Percentiles rank a stretch among this genome's conserved stretches.
Evolutionary conservation across 257 asterid species (phyloP).

Genomic region (Cruciata laevipes): DNA sequence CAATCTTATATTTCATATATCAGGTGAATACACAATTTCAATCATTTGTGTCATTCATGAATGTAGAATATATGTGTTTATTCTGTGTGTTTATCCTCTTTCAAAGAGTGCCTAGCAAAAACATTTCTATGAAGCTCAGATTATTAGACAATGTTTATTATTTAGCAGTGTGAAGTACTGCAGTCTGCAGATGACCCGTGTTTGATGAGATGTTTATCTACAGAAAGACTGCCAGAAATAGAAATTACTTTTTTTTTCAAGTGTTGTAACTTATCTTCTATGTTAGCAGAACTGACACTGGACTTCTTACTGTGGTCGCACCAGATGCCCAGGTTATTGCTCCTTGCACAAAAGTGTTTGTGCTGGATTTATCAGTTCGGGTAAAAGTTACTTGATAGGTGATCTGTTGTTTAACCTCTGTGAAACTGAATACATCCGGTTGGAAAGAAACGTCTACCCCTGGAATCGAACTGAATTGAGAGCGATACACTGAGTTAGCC

Average conservation of each 20-base stretch:
- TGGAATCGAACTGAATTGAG: not conserved
- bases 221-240: not conserved
- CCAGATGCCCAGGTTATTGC: constrained; percentile 1
- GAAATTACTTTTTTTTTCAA: not conserved
- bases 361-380: not conserved
- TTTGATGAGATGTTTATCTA: not conserved
- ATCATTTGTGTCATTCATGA: not conserved
- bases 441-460: not conserved
- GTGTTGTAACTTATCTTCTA: not conserved
- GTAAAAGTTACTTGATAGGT: not conserved
- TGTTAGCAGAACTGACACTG: constrained; percentile 6
- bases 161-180: not conserved
- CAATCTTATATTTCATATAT: not conserved
- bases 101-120: not conserved
- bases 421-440: not conserved
- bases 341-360: constrained; percentile 1
- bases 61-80: not conserved
- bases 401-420: not conserved
- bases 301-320: not conserved
- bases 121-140: not conserved
- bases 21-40: not conserved
- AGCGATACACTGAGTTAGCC: not conserved
- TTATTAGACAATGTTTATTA: not conserved
- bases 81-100: not conserved
- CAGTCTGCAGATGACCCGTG: constrained; percentile 4